Percentiles rank a stretch among this genome's conserved stretches.
phyloP scores from a whole-genome alignment of 305 asterid genomes.

The Fraxinus angustifolia region DNA sequence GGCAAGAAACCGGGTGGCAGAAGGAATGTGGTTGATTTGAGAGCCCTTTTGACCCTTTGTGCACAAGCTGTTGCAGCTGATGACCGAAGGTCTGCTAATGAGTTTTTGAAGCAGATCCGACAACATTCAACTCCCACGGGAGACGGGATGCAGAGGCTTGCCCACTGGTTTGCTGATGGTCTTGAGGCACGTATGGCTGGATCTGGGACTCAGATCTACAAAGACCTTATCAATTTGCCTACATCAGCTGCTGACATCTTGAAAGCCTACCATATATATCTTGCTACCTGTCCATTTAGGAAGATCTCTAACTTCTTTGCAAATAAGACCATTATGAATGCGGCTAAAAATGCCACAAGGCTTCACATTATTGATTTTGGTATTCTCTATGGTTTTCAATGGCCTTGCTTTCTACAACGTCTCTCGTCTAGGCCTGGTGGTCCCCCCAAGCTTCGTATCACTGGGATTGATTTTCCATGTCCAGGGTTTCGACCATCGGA shows the following conservation, averaged over 20 bases:
- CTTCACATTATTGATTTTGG: slow-evolving; percentile 91
- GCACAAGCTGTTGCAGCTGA: slow-evolving; percentile 84
- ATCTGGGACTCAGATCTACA: slow-evolving; percentile 66
- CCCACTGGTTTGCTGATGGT: slow-evolving; percentile 71
- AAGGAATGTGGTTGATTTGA: slow-evolving; percentile 63
- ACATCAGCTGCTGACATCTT: slow-evolving; percentile 65
- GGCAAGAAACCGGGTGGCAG: slow-evolving; percentile 54
- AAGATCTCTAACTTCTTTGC: slow-evolving; percentile 70
- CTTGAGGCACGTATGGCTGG: slow-evolving; percentile 98
- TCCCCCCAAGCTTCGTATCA: slow-evolving; percentile 72
- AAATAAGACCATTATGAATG: slow-evolving; percentile 60
- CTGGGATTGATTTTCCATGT: slow-evolving; percentile 78
- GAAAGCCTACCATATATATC: slow-evolving; percentile 80
- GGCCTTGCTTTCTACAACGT: slow-evolving; percentile 78
- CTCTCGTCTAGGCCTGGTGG: slow-evolving; percentile 69
- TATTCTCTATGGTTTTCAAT: slow-evolving; percentile 74
- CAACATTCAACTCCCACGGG: slow-evolving; percentile 62
- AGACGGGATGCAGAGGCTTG: slow-evolving; percentile 79
- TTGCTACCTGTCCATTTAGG: slow-evolving; percentile 79
- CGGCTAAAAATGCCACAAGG: slow-evolving; percentile 43
- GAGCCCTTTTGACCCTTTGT: slow-evolving; percentile 68
- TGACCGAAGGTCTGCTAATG: slow-evolving; percentile 68
- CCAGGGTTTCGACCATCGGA: slow-evolving; percentile 84
- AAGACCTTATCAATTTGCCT: slow-evolving; percentile 44
- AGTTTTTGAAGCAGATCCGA: slow-evolving; percentile 66